phyloP scores from a whole-genome alignment of 1,284 basidiomycete genomes.

The Retiboletus flavoniger region DNA sequence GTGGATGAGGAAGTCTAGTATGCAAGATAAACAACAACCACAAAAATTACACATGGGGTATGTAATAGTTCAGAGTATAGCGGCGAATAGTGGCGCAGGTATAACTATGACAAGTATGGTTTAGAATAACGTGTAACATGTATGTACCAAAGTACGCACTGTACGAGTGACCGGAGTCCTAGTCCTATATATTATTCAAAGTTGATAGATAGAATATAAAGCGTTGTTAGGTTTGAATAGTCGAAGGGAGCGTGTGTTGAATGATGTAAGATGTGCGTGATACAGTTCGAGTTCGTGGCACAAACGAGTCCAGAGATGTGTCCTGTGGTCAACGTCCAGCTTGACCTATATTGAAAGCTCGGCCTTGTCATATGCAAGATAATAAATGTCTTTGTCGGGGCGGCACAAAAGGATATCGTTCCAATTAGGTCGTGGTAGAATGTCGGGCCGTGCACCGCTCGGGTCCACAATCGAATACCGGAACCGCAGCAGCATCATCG shows the following conservation, averaged over 20 bases:
- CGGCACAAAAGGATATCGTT: slow-evolving; percentile 69
- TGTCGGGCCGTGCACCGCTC: slow-evolving; percentile 43
- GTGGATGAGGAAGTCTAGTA: not conserved
- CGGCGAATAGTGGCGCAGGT: slow-evolving; percentile 10
- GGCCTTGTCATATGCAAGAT: slow-evolving; percentile 46
- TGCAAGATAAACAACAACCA: not conserved
- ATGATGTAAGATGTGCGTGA: slow-evolving; percentile 17
- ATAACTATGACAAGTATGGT: slow-evolving; percentile 14
- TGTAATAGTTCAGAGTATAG: slow-evolving; percentile 13
- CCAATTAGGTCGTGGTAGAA: slow-evolving; percentile 65
- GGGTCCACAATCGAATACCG: slow-evolving; percentile 54
- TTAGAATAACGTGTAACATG: not conserved
- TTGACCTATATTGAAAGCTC: slow-evolving; percentile 24
- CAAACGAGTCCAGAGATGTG: slow-evolving; percentile 13
- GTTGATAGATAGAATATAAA: slow-evolving; percentile 27
- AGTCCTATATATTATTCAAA: slow-evolving; percentile 13
- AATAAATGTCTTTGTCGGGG: slow-evolving; percentile 53
- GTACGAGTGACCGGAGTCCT: slow-evolving; percentile 18
- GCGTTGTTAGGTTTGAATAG: not conserved
- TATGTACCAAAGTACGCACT: slow-evolving; percentile 10
- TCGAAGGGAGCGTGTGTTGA: slow-evolving; percentile 10
- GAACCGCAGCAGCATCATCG: slow-evolving; percentile 62
- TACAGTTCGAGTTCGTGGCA: slow-evolving; percentile 12
- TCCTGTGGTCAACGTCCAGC: slow-evolving; percentile 29
- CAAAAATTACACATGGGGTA: slow-evolving; percentile 6